A percentile compares a stretch with the other conserved stretches of the same genome.
Evolutionary conservation across 202 grass and related monocot species (phyloP).

Genomic region (Sporobolus alterniflorus): DNA sequence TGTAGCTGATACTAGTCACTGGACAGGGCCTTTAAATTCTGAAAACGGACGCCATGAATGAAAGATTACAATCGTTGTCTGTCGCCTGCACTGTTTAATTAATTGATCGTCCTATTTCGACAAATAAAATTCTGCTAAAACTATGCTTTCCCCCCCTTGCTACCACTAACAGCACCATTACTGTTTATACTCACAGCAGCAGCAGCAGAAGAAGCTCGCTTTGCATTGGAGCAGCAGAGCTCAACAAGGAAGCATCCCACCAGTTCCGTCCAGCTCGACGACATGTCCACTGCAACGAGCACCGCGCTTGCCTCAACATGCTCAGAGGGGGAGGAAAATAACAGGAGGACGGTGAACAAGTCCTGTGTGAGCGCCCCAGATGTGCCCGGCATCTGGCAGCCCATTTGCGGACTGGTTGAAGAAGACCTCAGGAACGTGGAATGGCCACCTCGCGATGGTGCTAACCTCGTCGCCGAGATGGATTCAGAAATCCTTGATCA

Average conservation of each 20-base stretch:
- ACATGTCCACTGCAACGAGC: background rate
- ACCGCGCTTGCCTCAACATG: background rate
- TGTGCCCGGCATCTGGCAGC: conserved; percentile 15
- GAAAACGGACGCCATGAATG: background rate
- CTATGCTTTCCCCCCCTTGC: too few species aligned
- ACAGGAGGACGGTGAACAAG: conserved; percentile 25
- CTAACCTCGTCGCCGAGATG: conserved; percentile 34
- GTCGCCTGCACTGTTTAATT: background rate
- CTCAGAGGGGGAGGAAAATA: conserved; percentile 25
- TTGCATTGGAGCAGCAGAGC: background rate
- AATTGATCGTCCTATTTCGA: background rate
- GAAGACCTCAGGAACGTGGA: conserved; percentile 46
- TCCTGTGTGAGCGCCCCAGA: conserved; percentile 1
- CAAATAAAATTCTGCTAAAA: background rate
- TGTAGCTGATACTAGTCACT: background rate
- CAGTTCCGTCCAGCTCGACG: conserved; percentile 25
- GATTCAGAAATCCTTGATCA: conserved; percentile 47
- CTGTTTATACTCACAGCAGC: conserved; percentile 19
- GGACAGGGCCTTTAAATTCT: background rate
- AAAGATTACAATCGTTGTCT: background rate
- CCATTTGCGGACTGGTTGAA: conserved; percentile 53
- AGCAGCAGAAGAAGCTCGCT: conserved; percentile 53
- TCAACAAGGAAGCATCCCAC: conserved; percentile 50
- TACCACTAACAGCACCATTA: background rate
- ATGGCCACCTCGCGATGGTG: conserved; percentile 41